Evolutionary conservation across 2,329 filamentous ascomycete genomes (phyloP).

Genomic region (Penicillium sp.): DNA sequence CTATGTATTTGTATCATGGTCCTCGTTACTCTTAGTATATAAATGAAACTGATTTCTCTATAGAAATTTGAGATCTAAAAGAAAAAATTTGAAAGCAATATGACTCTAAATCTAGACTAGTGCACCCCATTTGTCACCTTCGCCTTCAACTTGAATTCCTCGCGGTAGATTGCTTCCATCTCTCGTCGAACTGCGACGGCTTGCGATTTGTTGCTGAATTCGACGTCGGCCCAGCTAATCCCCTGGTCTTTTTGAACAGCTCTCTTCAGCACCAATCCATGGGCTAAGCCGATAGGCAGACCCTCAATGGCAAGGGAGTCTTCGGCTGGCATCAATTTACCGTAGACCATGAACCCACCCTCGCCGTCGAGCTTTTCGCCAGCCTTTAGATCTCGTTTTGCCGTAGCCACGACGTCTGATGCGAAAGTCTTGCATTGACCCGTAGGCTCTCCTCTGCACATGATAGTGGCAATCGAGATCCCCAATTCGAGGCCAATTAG

Average conservation of each 20-base stretch:
- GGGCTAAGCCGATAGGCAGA: slow-evolving; percentile 2
- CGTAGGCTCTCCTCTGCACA: not conserved
- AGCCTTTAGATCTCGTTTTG: not conserved
- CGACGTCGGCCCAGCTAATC: not conserved
- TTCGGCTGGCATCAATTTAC: slow-evolving; percentile 4
- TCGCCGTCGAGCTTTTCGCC: slow-evolving; percentile 4
- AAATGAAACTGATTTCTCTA: no score
- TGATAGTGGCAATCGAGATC: not conserved
- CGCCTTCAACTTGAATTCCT: not conserved
- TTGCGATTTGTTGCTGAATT: not conserved
- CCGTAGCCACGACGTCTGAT: slow-evolving; percentile 1
- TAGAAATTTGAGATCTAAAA: no score
- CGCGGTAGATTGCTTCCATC: slow-evolving; percentile 1
- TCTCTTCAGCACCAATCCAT: slow-evolving; percentile 1
- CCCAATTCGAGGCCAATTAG: not conserved
- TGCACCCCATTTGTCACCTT: not conserved
- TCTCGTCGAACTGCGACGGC: slow-evolving; percentile 1
- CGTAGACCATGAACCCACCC: slow-evolving; percentile 5
- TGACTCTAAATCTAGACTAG: no score
- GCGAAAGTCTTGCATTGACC: not conserved
- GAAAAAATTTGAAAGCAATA: no score
- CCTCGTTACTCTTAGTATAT: no score
- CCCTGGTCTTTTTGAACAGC: slow-evolving; percentile 1
- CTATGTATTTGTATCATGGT: no score
- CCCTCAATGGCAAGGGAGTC: slow-evolving; percentile 1